phyloP scores from a whole-genome alignment of 2,329 filamentous ascomycete species.

The Myotisia sp. region DNA sequence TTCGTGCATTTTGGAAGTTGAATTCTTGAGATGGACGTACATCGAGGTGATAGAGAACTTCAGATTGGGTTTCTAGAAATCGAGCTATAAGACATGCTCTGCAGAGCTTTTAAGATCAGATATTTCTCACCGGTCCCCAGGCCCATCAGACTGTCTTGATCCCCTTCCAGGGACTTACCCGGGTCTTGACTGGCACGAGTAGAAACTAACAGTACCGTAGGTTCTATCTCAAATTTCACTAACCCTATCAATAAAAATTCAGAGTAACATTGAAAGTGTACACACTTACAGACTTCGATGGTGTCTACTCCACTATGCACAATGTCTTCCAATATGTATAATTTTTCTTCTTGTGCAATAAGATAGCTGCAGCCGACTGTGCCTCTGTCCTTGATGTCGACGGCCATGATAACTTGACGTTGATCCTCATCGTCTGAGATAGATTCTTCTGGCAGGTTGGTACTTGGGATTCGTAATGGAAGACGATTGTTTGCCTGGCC shows the following conservation, averaged over 20 bases:
- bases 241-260: slow-evolving; percentile 8
- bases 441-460: not conserved
- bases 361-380: slow-evolving; percentile 78
- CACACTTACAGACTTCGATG: slow-evolving; percentile 41
- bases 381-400: slow-evolving; percentile 57
- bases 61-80: slow-evolving; percentile 33
- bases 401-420: slow-evolving; percentile 63
- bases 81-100: slow-evolving; percentile 21
- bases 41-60: slow-evolving; percentile 49
- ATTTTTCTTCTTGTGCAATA: slow-evolving; percentile 50
- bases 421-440: slow-evolving; percentile 35
- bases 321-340: slow-evolving; percentile 67
- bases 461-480: not conserved
- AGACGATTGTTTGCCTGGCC: not conserved
- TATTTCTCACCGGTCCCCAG: no score
- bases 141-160: no score
- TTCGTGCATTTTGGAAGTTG: slow-evolving; percentile 49
- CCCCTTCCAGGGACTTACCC: slow-evolving; percentile 16
- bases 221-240: slow-evolving; percentile 50
- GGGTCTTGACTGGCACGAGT: slow-evolving; percentile 38
- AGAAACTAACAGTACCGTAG: slow-evolving; percentile 46
- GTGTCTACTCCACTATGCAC: slow-evolving; percentile 53
- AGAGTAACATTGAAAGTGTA: slow-evolving; percentile 15
- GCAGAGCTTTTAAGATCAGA: no score
- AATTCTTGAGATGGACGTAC: slow-evolving; percentile 61